Base-by-base conservation (phyloP, 768 basidiomycete species). In the Trametes villosa region DNA sequence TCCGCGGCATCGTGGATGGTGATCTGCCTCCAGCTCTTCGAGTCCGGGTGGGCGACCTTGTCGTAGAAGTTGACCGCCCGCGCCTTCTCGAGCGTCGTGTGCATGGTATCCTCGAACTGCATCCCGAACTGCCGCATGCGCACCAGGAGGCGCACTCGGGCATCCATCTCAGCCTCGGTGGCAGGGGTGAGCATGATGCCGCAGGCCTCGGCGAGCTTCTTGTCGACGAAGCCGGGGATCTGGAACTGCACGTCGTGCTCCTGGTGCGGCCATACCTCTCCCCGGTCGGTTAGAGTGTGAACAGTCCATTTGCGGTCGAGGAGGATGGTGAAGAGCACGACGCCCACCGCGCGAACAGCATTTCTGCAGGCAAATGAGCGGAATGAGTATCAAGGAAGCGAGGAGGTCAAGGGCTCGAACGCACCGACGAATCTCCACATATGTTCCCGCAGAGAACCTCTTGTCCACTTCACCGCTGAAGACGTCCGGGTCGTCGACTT, bases 111-210 rank as follows among this genome's bases (percentile, higher is more conserved):
- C 46, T 88, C 84, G 7, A 86, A 70, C 1, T 73, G 72, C 38
- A 76, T 78, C 55, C 83, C 79, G 24, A 91, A 68, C 5, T 77
- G 72, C 20, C 86, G 83, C 22, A 94, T 67, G n/a, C 75, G 77
- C 66, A 79, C 83, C 26, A 92, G 78, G 20, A 88, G 80, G 53
- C 84, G 79, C 4, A 91, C 79, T 2, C 94, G 81, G 3, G 92
- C 91, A 27, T 76, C 74, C 48, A 81, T 71, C 59, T 88, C 74
- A 9, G 20, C 26, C 22, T 61, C 63, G n/a, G 34, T 26, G 3
- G 30, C 42, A 0, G 81, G 70, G 24, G 69, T 55, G 0, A 64
- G 65, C 1, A 66, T 58, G 0, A 42, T 41, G 1, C 87, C 86
- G 67, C 86, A 88, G 31, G 84, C 78, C 34, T 64, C 63, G 0